Evolutionary conservation across 805 yeast genomes (phyloP), one percentile per base, ranked within the genome.

Genomic region (Pichia eremophila): DNA sequence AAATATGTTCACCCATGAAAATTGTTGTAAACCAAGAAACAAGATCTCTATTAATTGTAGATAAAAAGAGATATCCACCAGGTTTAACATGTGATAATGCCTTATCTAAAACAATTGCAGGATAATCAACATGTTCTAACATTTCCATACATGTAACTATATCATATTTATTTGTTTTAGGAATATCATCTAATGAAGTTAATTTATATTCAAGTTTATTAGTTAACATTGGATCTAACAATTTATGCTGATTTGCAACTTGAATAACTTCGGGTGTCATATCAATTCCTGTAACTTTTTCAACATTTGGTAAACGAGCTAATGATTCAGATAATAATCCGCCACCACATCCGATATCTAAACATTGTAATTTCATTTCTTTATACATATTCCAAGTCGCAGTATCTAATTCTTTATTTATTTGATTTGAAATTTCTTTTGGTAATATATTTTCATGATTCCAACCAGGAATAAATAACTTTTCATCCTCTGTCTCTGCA

Each of bases 271-370:
- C 95, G 0, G 75, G 72, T 0, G 97, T 85, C 58, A 91, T 72
- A 65, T 93, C 99, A 40, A 91, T 77, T 2, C 95, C 99, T 43
- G 69, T 72, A 6, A 93, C 96, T 1, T 68, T 60, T 11, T 71
- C 61, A 5, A 87, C 78, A 49, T 75, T 75, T 5, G 75, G 74
- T 55, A 85, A 66, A 54, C 99, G 71, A 0, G 95, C 96, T 59
- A 93, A 64, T 0, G 91, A 81, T 61, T 93, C 99, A 6, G 90
- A 71, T 18, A 93, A 68, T 27, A 93, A 81, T 0, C 99, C 99
- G n/a, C 99, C 99, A 18, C 99, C 99, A 63, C 99, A 93, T 1
- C 99, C 99, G 46, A 93, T 80, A 61, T 93, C 99, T 47, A 93
- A 67, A 1, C 81, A 89, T 15, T 64, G 62, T 45, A 79, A 68